These are phyloP conservation scores for Schwanniomyces yamadae DNA, from an alignment of 805 yeast species.

Conservation along the genomic window DNA sequence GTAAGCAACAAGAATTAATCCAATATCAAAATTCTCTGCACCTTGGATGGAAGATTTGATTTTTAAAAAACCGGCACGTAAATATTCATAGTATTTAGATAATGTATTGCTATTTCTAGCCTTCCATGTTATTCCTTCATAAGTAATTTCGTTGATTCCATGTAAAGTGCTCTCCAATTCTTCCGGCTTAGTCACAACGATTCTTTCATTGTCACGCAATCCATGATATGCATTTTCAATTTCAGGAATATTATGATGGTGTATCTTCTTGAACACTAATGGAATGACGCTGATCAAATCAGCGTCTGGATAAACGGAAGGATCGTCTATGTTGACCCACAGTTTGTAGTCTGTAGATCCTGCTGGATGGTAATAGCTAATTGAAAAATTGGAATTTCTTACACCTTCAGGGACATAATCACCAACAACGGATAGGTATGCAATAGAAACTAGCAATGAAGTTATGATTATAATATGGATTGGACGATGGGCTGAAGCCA, in stretches of 20 bases:
- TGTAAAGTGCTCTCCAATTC: slow-evolving; percentile 22
- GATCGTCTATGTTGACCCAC: slow-evolving; percentile 53
- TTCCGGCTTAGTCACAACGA: slow-evolving; percentile 36
- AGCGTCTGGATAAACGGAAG: slow-evolving; percentile 39
- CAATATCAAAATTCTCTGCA: slow-evolving; percentile 85
- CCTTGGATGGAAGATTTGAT: slow-evolving; percentile 51
- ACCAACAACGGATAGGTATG: slow-evolving; percentile 74
- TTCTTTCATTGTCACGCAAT: slow-evolving; percentile 41
- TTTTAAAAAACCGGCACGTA: slow-evolving; percentile 38
- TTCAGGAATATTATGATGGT: slow-evolving; percentile 40
- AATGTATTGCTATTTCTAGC: slow-evolving; percentile 56
- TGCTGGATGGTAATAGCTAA: slow-evolving; percentile 36
- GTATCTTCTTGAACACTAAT: slow-evolving; percentile 52
- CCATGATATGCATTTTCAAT: slow-evolving; percentile 40
- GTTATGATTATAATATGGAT: slow-evolving; percentile 78
- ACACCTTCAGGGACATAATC: slow-evolving; percentile 55
- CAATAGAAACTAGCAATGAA: slow-evolving; percentile 72
- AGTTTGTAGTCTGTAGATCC: slow-evolving; percentile 31
- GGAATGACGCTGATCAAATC: slow-evolving; percentile 53
- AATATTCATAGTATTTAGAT: slow-evolving; percentile 55
- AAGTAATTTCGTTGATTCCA: slow-evolving; percentile 23
- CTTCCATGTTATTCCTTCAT: slow-evolving; percentile 57
- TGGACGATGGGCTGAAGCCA: slow-evolving; percentile 73
- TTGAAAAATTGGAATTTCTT: slow-evolving; percentile 14
- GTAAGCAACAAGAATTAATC: slow-evolving; percentile 76